Evolutionary conservation across 1,284 basidiomycete species (phyloP).

Genomic region (Leucoagaricus sp.): DNA sequence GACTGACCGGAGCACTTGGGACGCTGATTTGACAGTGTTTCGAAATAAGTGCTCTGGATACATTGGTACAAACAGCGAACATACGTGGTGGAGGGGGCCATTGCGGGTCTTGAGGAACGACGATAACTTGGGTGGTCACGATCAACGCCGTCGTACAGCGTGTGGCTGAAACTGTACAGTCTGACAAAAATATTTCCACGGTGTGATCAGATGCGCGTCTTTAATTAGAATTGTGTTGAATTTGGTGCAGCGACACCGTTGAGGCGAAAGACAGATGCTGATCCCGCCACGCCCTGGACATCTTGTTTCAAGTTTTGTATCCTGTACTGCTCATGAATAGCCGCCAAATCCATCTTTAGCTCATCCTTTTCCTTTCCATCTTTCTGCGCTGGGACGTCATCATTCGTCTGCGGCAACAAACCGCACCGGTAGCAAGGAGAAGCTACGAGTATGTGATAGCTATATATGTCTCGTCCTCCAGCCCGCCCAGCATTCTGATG

Average conservation of each 20-base stretch:
- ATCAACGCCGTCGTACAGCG: slow-evolving; percentile 22
- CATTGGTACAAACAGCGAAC: slow-evolving; percentile 30
- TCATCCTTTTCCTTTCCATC: background rate
- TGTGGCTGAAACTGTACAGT: slow-evolving; percentile 50
- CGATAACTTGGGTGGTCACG: slow-evolving; percentile 29
- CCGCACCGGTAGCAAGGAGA: background rate
- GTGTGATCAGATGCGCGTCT: background rate
- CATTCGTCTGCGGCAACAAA: slow-evolving; percentile 1
- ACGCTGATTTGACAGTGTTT: slow-evolving; percentile 43
- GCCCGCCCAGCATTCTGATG: slow-evolving; percentile 8
- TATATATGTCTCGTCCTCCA: slow-evolving; percentile 9
- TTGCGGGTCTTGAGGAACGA: slow-evolving; percentile 53
- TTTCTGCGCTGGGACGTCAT: slow-evolving; percentile 1
- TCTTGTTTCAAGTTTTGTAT: slow-evolving; percentile 8
- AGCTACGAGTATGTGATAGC: slow-evolving; percentile 4
- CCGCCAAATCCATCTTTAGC: background rate
- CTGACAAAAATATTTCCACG: slow-evolving; percentile 43
- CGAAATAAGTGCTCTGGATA: background rate
- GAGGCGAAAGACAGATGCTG: background rate
- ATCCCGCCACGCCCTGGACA: background rate
- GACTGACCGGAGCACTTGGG: slow-evolving; percentile 69
- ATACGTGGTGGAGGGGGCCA: slow-evolving; percentile 72
- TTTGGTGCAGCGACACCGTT: background rate
- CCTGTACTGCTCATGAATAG: background rate
- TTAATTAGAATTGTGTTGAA: background rate